Conservation (phyloP, 164 flowering plant genomes). For the Stephania cephalantha region DNA sequence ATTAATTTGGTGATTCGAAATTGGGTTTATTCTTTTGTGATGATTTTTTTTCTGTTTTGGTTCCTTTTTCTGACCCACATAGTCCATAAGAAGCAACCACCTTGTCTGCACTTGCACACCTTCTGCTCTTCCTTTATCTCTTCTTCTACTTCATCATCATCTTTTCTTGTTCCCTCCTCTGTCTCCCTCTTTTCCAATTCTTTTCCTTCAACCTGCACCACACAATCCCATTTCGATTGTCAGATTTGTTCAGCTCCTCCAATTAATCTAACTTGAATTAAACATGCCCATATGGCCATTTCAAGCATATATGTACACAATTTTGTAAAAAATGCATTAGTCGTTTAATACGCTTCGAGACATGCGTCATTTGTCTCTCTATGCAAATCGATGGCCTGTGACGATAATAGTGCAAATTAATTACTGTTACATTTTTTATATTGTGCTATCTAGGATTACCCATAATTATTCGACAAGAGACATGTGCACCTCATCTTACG, state of each 20-base stretch:
- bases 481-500: no score
- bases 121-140: conserved; percentile 17
- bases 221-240: not conserved
- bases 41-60: conserved; percentile 13
- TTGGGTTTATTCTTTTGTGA: not conserved
- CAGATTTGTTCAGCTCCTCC: not conserved
- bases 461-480: no score
- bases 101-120: conserved; percentile 27
- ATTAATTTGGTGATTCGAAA: no score
- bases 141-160: conserved; percentile 13
- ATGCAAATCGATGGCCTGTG: no score
- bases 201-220: conserved; percentile 34
- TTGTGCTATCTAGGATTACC: no score
- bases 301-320: not conserved
- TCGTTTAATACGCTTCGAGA: no score
- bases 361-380: no score
- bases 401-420: no score
- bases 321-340: not conserved
- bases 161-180: conserved; percentile 20
- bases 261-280: not conserved
- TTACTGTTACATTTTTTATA: no score
- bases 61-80: conserved; percentile 39
- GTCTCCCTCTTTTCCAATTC: conserved; percentile 27
- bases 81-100: conserved; percentile 42
- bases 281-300: not conserved